Conservation (phyloP, 2,329 filamentous ascomycete genomes). For the Paecilomyces formosus region DNA sequence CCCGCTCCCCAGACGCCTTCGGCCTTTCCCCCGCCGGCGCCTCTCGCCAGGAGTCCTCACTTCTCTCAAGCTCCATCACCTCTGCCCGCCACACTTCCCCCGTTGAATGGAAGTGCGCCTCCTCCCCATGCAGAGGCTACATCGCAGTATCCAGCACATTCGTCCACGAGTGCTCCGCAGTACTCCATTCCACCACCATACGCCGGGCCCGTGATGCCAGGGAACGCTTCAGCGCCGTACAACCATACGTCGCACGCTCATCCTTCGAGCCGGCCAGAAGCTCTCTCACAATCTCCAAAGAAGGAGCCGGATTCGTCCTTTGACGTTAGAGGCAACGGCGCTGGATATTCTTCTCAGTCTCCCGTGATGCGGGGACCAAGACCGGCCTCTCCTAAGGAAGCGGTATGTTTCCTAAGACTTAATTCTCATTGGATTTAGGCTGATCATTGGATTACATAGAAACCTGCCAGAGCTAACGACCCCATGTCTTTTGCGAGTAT, state of each 20-base stretch:
- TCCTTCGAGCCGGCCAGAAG: slow-evolving; percentile 28
- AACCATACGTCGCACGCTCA: slow-evolving; percentile 34
- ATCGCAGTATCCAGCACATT: slow-evolving; percentile 28
- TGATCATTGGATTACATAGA: slow-evolving; percentile 38
- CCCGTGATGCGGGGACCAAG: slow-evolving; percentile 24
- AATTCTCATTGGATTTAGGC: slow-evolving; percentile 9
- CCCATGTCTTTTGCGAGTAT: slow-evolving; percentile 97
- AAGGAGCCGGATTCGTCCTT: slow-evolving; percentile 31
- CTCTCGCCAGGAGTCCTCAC: slow-evolving; percentile 33
- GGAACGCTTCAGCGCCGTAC: slow-evolving; percentile 31
- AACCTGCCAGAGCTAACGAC: slow-evolving; percentile 66
- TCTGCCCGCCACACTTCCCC: slow-evolving; percentile 30
- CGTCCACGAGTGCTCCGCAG: slow-evolving; percentile 20
- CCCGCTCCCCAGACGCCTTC: slow-evolving; percentile 37
- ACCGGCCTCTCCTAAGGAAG: slow-evolving; percentile 31
- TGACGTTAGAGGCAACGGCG: slow-evolving; percentile 20
- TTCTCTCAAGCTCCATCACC: slow-evolving; percentile 34
- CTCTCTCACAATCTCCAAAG: slow-evolving; percentile 34
- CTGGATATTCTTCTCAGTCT: slow-evolving; percentile 24
- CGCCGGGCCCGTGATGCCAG: slow-evolving; percentile 24
- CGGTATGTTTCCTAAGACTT: slow-evolving; percentile 22
- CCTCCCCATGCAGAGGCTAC: slow-evolving; percentile 23
- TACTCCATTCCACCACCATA: slow-evolving; percentile 29
- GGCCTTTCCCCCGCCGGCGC: slow-evolving; percentile 26
- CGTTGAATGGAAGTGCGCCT: slow-evolving; percentile 30